Evolutionary conservation across 2,329 filamentous ascomycete genomes (phyloP), one percentile per base, ranked within the genome.

Genomic region (Fusarium albosuccineum): DNA sequence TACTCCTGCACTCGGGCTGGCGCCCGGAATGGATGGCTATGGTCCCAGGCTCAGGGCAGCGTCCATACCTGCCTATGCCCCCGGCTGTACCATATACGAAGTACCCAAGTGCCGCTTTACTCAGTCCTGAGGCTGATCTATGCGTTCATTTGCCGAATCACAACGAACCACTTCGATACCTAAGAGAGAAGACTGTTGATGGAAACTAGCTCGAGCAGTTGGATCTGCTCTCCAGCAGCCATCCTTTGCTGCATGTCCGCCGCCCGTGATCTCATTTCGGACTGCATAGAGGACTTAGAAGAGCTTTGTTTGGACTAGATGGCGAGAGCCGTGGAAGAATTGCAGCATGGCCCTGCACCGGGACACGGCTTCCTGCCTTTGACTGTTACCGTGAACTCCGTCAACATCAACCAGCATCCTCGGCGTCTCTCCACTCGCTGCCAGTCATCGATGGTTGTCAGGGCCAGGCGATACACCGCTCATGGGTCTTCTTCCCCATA

Each of bases 1-100:
- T 81, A 72, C 72, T 78, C 74, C 78, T 80, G 80, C 81, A 80
- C 64, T 68, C 62, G 67, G 59, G 57, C 65, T 60, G 60, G 60
- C 55, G 46, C 45, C 54, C 61, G 45, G 56, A 57, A 44, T 64
- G 57, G 64, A 64, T 62, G 58, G 53, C 55, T 57, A 56, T 58
- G 51, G 46, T 60, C 40, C 62, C 60, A 69, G 66, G 64, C 68
- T 73, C 64, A 69, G 68, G 53, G 55, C 57, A 64, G 62, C 64
- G 62, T 67, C 63, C 56, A 64, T 62, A 40, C 54, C 16, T 62
- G 41, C 54, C 22, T 40, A 49, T 51, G 44, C 40, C 51, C 41
- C 44, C 41, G 59, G 60, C 52, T 46, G 50, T 57, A 54, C 44
- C 45, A 52, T 56, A 60, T 57, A 54, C 53, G 57, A 68, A 60